Evolutionary conservation across 2,329 filamentous ascomycete species (phyloP), one percentile per base, ranked within the genome.

Genomic region (Claviceps humidiphila): DNA sequence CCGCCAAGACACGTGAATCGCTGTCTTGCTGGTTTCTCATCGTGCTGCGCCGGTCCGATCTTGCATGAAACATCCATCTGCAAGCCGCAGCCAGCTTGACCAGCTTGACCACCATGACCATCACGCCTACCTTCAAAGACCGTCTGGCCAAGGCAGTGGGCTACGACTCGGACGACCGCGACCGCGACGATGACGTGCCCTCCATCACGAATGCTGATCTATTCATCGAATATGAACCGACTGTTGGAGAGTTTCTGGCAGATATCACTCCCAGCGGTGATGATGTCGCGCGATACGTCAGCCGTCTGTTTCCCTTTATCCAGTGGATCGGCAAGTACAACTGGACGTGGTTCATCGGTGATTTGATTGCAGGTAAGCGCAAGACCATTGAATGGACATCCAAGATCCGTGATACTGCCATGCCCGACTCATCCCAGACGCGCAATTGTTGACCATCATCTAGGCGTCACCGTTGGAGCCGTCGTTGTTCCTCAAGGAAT

Each of bases 401-500:
- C 30, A 34, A 11, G 30, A 34, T 3, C 8, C 9, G 9, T 34
- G 30, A 34, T 34, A 34, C 30, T 34, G 30, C 30, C 9, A 34
- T 34, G 30, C 8, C 30, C 30, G 9, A 34, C 30, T 34, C 30
- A 34, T 43, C 9, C 20, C 8, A 30, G n/a, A 47, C 6, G 24
- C 20, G 37, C 17, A 30, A 11, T 16, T 2, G 37, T 59, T 64
- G 51, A 66, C 54, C 7, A 24, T 53, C 47, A 45, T 57, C 20
- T 47, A 70, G 66, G 66, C 49, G 58, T 66, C 39, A 77, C 74
- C 16, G 73, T 77, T 51, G 74, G 74, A 53, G 73, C 73, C 50
- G 74, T 77, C 3, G 74, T 77, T 49, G 73, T 78, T n/a, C 75
- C 74, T 2, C 74, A 77, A 59, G 70, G 71, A 43, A 77, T 77